Conservation (phyloP, 805 yeast genomes). For the Yarrowia bubula region DNA sequence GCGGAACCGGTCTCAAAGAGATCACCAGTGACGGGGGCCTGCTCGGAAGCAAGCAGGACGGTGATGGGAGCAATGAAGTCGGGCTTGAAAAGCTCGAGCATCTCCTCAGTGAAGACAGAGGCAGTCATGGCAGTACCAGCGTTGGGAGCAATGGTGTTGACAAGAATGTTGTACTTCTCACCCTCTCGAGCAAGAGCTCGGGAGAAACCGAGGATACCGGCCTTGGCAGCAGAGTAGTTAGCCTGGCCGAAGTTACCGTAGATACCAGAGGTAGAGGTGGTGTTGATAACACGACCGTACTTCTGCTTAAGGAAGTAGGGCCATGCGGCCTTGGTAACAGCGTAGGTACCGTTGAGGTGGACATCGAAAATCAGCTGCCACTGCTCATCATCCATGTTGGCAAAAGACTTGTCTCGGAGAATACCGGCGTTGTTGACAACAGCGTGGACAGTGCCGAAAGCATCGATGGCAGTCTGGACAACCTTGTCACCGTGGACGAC, state of each 20-base stretch:
- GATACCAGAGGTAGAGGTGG: constrained; percentile 93
- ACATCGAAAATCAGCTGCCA: constrained; percentile 81
- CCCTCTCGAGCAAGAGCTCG: constrained; percentile 91
- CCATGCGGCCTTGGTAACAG: constrained; percentile 88
- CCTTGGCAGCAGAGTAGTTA: constrained; percentile 91
- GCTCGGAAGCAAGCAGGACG: constrained; percentile 73
- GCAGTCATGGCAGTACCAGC: constrained; percentile 98
- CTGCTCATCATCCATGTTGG: constrained; percentile 76
- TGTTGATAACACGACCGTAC: constrained; percentile 79
- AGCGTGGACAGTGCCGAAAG: constrained; percentile 80
- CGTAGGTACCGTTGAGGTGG: constrained; percentile 78
- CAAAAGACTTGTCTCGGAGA: constrained; percentile 81
- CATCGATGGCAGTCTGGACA: constrained; percentile 69
- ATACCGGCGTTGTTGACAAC: constrained; percentile 94
- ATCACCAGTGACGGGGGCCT: constrained; percentile 72
- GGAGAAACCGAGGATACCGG: constrained; percentile 81
- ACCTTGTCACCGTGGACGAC: constrained; percentile 77
- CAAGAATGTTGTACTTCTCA: constrained; percentile 67
- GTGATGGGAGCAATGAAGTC: constrained; percentile 87
- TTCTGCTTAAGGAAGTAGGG: constrained; percentile 78
- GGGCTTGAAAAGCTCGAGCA: constrained; percentile 80
- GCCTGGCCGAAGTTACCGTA: constrained; percentile 98
- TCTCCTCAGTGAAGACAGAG: constrained; percentile 76
- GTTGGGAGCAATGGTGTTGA: constrained; percentile 89
- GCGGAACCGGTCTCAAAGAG: constrained; percentile 94